Percentiles rank a stretch among this genome's conserved stretches.
Evolutionary conservation across 2,329 filamentous ascomycete genomes (phyloP).

Genomic region (Cercospora nicotianae): DNA sequence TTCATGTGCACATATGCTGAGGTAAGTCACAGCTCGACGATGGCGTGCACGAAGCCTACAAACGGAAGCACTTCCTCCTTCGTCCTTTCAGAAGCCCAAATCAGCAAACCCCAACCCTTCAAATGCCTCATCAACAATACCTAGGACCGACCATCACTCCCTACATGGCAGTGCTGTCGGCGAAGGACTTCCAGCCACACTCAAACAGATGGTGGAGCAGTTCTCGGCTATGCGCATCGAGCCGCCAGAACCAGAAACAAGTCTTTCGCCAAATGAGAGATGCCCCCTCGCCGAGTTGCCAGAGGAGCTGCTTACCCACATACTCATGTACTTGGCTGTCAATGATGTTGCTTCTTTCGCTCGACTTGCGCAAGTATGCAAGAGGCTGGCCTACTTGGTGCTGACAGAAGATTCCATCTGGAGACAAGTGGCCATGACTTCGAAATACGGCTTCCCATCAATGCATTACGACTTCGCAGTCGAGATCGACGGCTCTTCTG

Average conservation of each 20-base stretch:
- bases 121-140: constrained; percentile 54
- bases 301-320: constrained; percentile 79
- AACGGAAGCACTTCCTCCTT: constrained; percentile 82
- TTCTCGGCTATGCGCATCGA: constrained; percentile 72
- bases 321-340: constrained; percentile 70
- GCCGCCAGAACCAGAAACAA: constrained; percentile 65
- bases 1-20: constrained; percentile 29
- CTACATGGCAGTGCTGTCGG: constrained; percentile 38
- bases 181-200: constrained; percentile 53
- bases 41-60: constrained; percentile 80
- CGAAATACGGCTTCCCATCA: constrained; percentile 63
- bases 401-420: constrained; percentile 82
- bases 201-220: constrained; percentile 67
- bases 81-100: constrained; percentile 54
- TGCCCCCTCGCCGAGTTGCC: constrained; percentile 78
- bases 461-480: constrained; percentile 81
- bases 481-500: constrained; percentile 54
- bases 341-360: constrained; percentile 74
- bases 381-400: constrained; percentile 80
- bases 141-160: constrained; percentile 59
- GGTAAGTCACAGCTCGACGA: constrained; percentile 67
- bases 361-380: constrained; percentile 78
- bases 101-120: constrained; percentile 37
- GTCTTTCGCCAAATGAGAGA: constrained; percentile 70
- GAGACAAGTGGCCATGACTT: constrained; percentile 70